Evolutionary conservation across 129 eudicot genomes (phyloP).

Genomic region (Deinandra increscens): DNA sequence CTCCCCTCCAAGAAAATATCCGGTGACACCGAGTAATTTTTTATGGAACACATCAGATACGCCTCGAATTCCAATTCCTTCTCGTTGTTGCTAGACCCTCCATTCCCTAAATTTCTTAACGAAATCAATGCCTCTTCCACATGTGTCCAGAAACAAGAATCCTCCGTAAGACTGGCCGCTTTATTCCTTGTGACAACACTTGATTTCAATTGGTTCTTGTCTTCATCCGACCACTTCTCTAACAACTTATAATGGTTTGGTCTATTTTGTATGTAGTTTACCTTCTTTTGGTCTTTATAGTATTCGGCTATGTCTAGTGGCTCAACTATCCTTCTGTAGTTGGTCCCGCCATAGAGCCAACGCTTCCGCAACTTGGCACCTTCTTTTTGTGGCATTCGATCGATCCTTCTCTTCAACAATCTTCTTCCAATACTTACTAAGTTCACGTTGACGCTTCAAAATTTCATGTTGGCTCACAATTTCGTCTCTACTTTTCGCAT

Average conservation of each 20-base stretch:
- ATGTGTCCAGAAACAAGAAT: slow-evolving; percentile 54
- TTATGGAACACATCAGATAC: slow-evolving; percentile 29
- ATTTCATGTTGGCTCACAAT: not conserved
- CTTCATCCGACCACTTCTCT: slow-evolving; percentile 42
- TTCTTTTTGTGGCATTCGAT: slow-evolving; percentile 49
- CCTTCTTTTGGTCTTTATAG: slow-evolving; percentile 40
- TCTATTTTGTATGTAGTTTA: slow-evolving; percentile 26
- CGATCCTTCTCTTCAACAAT: slow-evolving; percentile 25
- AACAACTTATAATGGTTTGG: slow-evolving; percentile 33
- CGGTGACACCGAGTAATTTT: slow-evolving; percentile 19
- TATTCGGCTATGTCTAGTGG: slow-evolving; percentile 54
- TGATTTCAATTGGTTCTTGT: not conserved
- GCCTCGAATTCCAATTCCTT: slow-evolving; percentile 28
- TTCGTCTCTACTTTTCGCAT: not conserved
- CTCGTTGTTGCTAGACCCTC: not conserved
- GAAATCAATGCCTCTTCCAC: slow-evolving; percentile 51
- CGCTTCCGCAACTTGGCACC: slow-evolving; percentile 30
- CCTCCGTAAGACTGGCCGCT: slow-evolving; percentile 37
- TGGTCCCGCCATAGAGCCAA: slow-evolving; percentile 49
- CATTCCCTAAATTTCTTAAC: slow-evolving; percentile 28
- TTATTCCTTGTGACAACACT: slow-evolving; percentile 9
- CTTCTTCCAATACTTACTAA: slow-evolving; percentile 38
- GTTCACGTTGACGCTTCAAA: slow-evolving; percentile 1
- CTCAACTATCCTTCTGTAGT: slow-evolving; percentile 51
- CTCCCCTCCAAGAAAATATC: slow-evolving; percentile 41